A percentile compares a stretch with the other conserved stretches of the same genome.
Conservation (phyloP, 805 yeast genomes). For the Candida morakotiae region DNA sequence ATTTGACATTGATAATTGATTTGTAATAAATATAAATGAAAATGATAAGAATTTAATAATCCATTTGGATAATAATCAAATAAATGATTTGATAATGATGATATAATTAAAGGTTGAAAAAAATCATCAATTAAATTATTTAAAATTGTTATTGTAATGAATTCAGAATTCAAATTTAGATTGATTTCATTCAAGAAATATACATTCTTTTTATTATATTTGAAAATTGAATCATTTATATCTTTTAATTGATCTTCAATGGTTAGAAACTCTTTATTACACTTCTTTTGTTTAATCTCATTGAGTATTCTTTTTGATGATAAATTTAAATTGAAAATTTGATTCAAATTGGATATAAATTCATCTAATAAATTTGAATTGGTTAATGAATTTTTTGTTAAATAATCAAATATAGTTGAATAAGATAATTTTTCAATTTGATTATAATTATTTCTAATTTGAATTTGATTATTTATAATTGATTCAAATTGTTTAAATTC, state of each 20-base stretch:
- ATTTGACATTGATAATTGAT: constrained; percentile 8
- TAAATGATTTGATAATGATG: not conserved
- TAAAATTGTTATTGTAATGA: constrained; percentile 7
- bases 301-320: not conserved
- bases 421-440: not conserved
- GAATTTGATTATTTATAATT: not conserved
- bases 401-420: not conserved
- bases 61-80: constrained; percentile 11
- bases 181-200: constrained; percentile 10
- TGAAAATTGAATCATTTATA: no score
- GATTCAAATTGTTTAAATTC: not conserved
- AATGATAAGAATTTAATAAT: constrained; percentile 9
- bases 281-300: not conserved
- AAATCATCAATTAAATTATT: constrained; percentile 8
- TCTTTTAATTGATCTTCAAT: no score
- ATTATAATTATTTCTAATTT: not conserved
- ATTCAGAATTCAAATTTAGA: constrained; percentile 2
- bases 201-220: constrained; percentile 7
- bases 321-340: no score
- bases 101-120: constrained; percentile 9
- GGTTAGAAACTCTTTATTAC: not conserved
- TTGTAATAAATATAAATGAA: constrained; percentile 7
- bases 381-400: not conserved
- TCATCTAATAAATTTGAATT: not conserved
- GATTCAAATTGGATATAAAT: not conserved